These are phyloP conservation scores for Pseudogymnoascus sp. DNA, from an alignment of 2,329 filamentous ascomycete species.

Conservation along the genomic window DNA sequence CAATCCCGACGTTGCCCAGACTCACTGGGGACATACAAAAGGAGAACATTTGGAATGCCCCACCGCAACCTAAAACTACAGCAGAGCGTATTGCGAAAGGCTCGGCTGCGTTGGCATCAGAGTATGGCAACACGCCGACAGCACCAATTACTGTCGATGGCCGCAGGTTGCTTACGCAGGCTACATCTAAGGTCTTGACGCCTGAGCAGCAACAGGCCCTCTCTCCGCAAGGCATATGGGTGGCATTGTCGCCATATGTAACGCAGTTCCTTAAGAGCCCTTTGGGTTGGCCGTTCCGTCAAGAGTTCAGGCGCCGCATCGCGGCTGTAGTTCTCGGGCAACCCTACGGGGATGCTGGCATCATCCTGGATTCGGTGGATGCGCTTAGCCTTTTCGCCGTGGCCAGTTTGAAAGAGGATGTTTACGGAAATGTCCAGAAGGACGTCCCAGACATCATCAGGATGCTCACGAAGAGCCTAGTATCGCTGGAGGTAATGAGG, in stretches of 20 bases:
- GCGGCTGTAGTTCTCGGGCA: slow-evolving; percentile 62
- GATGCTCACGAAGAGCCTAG: slow-evolving; percentile 61
- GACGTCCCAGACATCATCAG: slow-evolving; percentile 70
- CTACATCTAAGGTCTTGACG: slow-evolving; percentile 30
- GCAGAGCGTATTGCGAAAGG: slow-evolving; percentile 17
- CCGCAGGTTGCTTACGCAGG: slow-evolving; percentile 35
- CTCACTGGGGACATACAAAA: slow-evolving; percentile 19
- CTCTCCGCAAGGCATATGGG: slow-evolving; percentile 39
- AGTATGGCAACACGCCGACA: slow-evolving; percentile 20
- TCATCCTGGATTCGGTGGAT: slow-evolving; percentile 65
- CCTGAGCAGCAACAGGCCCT: slow-evolving; percentile 47
- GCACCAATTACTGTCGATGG: slow-evolving; percentile 27
- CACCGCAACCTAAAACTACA: slow-evolving; percentile 16
- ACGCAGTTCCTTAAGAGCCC: slow-evolving; percentile 38
- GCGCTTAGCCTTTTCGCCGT: slow-evolving; percentile 63
- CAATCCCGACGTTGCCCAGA: slow-evolving; percentile 20
- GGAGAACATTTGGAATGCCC: slow-evolving; percentile 24
- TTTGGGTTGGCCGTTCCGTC: slow-evolving; percentile 61
- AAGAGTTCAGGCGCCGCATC: slow-evolving; percentile 58
- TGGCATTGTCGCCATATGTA: slow-evolving; percentile 29
- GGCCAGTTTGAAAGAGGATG: slow-evolving; percentile 70
- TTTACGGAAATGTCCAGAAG: slow-evolving; percentile 76
- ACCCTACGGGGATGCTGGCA: slow-evolving; percentile 61
- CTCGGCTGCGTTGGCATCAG: slow-evolving; percentile 21
- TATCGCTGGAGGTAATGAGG: slow-evolving; percentile 62